Evolutionary conservation across 2,329 filamentous ascomycete species (phyloP).

Genomic region (Fusarium albidum): DNA sequence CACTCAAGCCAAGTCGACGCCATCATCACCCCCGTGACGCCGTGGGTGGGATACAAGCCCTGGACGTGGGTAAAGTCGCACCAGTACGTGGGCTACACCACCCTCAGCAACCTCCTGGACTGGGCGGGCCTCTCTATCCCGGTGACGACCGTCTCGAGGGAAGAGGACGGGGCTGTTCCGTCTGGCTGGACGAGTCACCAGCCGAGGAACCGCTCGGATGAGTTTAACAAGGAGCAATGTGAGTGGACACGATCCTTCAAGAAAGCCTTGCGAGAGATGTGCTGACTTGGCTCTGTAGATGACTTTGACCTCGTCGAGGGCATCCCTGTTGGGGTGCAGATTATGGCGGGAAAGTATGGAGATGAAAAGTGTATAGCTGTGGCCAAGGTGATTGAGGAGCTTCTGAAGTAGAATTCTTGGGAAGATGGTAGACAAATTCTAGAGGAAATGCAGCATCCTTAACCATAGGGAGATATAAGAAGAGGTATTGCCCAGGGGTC

Average conservation of each 20-base stretch:
- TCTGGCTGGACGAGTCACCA: slow-evolving; percentile 3
- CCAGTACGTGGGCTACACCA: slow-evolving; percentile 16
- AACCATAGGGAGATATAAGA: too few species aligned
- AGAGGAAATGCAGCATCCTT: too few species aligned
- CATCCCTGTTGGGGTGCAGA: slow-evolving; percentile 11
- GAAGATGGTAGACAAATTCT: too few species aligned
- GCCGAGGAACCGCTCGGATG: slow-evolving; percentile 10
- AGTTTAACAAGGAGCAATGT: slow-evolving; percentile 23
- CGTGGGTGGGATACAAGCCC: slow-evolving; percentile 18
- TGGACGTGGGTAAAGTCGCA: slow-evolving; percentile 24
- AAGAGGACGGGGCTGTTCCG: neutral
- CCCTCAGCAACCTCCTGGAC: slow-evolving; percentile 14
- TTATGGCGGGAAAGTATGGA: slow-evolving; percentile 16
- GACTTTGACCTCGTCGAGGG: slow-evolving; percentile 14
- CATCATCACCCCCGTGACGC: slow-evolving; percentile 14
- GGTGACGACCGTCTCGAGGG: slow-evolving; percentile 7
- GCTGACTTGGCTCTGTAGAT: neutral
- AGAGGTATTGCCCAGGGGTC: too few species aligned
- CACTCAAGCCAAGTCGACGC: slow-evolving; percentile 4
- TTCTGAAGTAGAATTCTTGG: neutral
- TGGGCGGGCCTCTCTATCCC: slow-evolving; percentile 14
- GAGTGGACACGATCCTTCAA: neutral
- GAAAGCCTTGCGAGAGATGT: too few species aligned
- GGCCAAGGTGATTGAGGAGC: slow-evolving; percentile 11
- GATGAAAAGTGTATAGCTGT: slow-evolving; percentile 23